Evolutionary conservation across 2,329 filamentous ascomycete genomes (phyloP).

Genomic region (Nigrospora oryzae): DNA sequence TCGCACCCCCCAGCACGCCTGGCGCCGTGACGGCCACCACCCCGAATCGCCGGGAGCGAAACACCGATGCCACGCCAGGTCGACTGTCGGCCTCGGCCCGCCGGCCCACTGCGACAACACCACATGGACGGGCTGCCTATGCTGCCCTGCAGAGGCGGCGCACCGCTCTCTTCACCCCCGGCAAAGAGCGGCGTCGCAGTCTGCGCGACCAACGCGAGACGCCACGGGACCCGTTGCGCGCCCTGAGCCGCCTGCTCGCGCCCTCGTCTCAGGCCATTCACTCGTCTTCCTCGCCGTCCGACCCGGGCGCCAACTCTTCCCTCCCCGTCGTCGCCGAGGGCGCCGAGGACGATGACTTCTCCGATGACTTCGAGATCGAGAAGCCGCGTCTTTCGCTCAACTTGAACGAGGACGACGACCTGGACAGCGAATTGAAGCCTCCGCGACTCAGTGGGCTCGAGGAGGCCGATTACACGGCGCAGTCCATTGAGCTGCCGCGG

Average conservation of each 20-base stretch:
- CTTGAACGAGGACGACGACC: slow-evolving; percentile 39
- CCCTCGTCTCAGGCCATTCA: slow-evolving; percentile 33
- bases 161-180: slow-evolving; percentile 51
- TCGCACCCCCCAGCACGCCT: slow-evolving; percentile 16
- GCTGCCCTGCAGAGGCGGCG: slow-evolving; percentile 50
- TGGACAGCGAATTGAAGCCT: slow-evolving; percentile 37
- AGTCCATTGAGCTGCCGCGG: slow-evolving; percentile 52
- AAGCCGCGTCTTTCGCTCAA: slow-evolving; percentile 48
- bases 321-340: slow-evolving; percentile 14
- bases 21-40: slow-evolving; percentile 13
- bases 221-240: slow-evolving; percentile 27
- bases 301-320: slow-evolving; percentile 10
- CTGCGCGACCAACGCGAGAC: slow-evolving; percentile 38
- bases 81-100: slow-evolving; percentile 38
- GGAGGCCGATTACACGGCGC: slow-evolving; percentile 49
- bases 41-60: slow-evolving; percentile 21
- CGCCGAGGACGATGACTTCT: slow-evolving; percentile 31
- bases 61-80: slow-evolving; percentile 29
- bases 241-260: slow-evolving; percentile 46
- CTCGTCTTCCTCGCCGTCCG: slow-evolving; percentile 34
- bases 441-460: slow-evolving; percentile 47
- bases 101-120: slow-evolving; percentile 38
- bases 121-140: slow-evolving; percentile 53
- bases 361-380: slow-evolving; percentile 33
- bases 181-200: slow-evolving; percentile 49